Conservation (phyloP, 129 eudicot genomes). For the Ambrosia trifida region DNA sequence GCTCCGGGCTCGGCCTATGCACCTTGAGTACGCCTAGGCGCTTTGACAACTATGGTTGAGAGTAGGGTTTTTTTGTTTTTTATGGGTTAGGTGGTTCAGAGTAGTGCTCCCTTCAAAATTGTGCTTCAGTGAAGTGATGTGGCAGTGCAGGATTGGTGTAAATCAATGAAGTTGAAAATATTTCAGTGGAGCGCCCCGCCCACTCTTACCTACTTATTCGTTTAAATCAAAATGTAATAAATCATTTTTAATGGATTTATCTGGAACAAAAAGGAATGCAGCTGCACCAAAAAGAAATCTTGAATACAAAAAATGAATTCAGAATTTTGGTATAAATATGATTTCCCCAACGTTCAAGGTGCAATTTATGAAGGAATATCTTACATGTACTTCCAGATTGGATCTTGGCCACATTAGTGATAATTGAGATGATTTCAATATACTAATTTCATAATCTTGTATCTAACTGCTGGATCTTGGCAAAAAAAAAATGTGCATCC, state of each 20-base stretch:
- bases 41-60: too few relatives aligned
- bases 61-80: too few relatives aligned
- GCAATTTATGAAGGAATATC: not conserved
- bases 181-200: too few relatives aligned
- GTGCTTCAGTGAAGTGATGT: too few relatives aligned
- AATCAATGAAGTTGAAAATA: too few relatives aligned
- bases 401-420: slow-evolving; percentile 2
- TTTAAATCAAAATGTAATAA: not conserved
- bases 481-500: not conserved
- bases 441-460: not conserved
- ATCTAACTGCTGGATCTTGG: slow-evolving; percentile 7
- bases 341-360: not conserved
- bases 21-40: too few relatives aligned
- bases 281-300: not conserved
- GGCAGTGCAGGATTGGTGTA: too few relatives aligned
- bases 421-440: not conserved
- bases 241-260: not conserved
- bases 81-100: too few relatives aligned
- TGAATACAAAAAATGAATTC: not conserved
- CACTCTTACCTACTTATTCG: too few relatives aligned
- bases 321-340: not conserved
- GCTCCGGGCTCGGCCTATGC: too few relatives aligned
- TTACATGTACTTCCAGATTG: not conserved
- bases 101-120: too few relatives aligned
- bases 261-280: not conserved